phyloP scores from a whole-genome alignment of 495 filamentous ascomycete species.

The Pyronema domesticum region DNA sequence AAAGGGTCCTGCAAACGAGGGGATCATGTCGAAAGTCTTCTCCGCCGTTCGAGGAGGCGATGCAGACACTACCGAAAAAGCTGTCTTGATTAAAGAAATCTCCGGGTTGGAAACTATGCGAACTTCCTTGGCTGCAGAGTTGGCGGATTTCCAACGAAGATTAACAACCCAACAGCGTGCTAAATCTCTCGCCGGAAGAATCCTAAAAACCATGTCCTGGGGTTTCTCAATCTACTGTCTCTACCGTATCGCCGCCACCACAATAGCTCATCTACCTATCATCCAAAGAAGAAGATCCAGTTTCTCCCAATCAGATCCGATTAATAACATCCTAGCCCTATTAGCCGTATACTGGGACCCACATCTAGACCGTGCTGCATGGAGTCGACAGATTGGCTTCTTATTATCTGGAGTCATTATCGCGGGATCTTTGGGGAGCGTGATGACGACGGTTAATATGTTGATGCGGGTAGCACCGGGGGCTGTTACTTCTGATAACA shows the following conservation, averaged over 20 bases:
- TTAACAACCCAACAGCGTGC: constrained; percentile 42
- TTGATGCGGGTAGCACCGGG: constrained; percentile 51
- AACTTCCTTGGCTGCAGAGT: constrained; percentile 41
- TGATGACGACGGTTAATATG: constrained; percentile 56
- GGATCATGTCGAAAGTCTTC: constrained; percentile 50
- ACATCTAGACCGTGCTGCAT: constrained; percentile 49
- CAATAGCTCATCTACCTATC: constrained; percentile 64
- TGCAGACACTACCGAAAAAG: constrained; percentile 33
- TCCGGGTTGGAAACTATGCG: constrained; percentile 63
- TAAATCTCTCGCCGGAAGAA: constrained; percentile 41
- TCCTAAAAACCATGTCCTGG: constrained; percentile 39
- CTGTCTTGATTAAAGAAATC: constrained; percentile 51
- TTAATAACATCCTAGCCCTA: constrained; percentile 58
- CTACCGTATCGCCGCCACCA: constrained; percentile 56
- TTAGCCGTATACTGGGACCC: constrained; percentile 56
- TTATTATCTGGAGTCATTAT: constrained; percentile 61
- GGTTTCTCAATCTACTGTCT: constrained; percentile 57
- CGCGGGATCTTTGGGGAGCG: constrained; percentile 53
- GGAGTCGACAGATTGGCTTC: constrained; percentile 63
- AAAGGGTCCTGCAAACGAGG: constrained; percentile 27
- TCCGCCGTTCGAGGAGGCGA: constrained; percentile 41
- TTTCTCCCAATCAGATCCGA: constrained; percentile 54
- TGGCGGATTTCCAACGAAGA: constrained; percentile 36
- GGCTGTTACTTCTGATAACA: constrained; percentile 34
- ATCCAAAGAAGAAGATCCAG: constrained; percentile 68